phyloP scores from a whole-genome alignment of 2,329 filamentous ascomycete genomes.

The Eutypa lata region DNA sequence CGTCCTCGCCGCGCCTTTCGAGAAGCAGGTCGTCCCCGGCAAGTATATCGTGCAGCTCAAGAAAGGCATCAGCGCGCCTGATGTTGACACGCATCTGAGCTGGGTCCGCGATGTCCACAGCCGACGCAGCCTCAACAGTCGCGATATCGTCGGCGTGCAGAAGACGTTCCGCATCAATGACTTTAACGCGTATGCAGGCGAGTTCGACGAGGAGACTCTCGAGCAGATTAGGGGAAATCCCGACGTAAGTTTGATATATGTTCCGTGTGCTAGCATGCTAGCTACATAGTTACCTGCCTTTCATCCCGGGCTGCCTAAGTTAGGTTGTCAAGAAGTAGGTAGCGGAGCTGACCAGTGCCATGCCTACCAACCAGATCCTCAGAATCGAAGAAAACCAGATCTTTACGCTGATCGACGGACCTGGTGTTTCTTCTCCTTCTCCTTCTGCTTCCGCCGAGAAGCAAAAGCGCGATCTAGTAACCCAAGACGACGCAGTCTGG shows the following conservation, averaged over 20 bases:
- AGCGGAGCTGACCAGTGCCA: too few relatives aligned
- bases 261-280: too few relatives aligned
- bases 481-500: conserved; percentile 36
- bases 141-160: conserved; percentile 34
- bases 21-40: conserved; percentile 23
- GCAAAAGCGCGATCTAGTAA: conserved; percentile 21
- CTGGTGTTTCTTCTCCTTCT: conserved; percentile 12
- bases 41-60: conserved; percentile 30
- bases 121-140: conserved; percentile 32
- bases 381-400: conserved; percentile 29
- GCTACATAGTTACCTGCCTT: too few relatives aligned
- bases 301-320: too few relatives aligned
- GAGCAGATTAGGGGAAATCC: conserved; percentile 34
- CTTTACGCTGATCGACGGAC: conserved; percentile 21
- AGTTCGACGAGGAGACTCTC: conserved; percentile 41
- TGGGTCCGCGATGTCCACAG: conserved; percentile 33
- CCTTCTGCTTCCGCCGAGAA: neutral
- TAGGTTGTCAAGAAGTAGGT: too few relatives aligned
- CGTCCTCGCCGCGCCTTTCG: neutral
- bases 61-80: conserved; percentile 24
- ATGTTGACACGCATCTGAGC: conserved; percentile 32
- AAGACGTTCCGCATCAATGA: conserved; percentile 38
- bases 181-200: conserved; percentile 40
- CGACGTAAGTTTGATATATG: conserved; percentile 22
- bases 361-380: too few relatives aligned